These are phyloP conservation scores for Axilococcus clingmanii DNA, from an alignment of 139 green algal species.

Conservation along the genomic window DNA sequence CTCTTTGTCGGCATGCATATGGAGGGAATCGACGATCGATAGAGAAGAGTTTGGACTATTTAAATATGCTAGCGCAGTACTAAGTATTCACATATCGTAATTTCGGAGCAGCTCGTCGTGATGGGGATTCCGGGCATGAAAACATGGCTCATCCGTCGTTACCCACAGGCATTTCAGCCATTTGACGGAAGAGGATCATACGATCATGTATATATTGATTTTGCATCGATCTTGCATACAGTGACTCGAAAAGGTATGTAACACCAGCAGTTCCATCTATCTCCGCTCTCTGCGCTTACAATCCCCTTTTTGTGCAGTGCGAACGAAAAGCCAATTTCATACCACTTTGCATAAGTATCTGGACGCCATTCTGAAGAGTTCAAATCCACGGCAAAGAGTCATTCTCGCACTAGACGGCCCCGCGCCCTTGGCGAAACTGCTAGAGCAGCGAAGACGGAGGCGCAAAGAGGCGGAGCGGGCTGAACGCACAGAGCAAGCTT, in stretches of 20 bases:
- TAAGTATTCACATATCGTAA: no score
- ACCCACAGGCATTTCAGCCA: conserved; percentile 41
- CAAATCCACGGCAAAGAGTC: conserved; percentile 45
- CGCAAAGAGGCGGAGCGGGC: conserved; percentile 10
- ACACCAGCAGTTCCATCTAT: no score
- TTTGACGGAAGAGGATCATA: conserved; percentile 14
- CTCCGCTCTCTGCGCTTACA: conserved; percentile 25
- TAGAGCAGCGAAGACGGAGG: conserved; percentile 56
- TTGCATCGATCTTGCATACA: conserved; percentile 58
- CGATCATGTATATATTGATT: conserved; percentile 73
- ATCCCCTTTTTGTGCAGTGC: no score
- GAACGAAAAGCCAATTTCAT: conserved; percentile 47
- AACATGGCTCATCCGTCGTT: conserved; percentile 47
- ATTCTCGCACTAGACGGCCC: conserved; percentile 73
- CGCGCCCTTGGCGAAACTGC: conserved; percentile 77
- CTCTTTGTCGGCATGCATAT: no score
- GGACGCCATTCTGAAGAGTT: conserved; percentile 43
- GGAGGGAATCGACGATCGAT: no score
- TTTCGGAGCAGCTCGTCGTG: no score
- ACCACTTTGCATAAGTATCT: conserved; percentile 45
- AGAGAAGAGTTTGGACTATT: no score
- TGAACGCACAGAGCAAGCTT: not conserved
- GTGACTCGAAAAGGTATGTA: conserved; percentile 40
- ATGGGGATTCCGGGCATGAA: conserved; percentile 70
- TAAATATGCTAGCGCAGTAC: no score